These are phyloP conservation scores for Eutrema yunnanense DNA, from an alignment of 345 rosid species.

Conservation along the genomic window DNA sequence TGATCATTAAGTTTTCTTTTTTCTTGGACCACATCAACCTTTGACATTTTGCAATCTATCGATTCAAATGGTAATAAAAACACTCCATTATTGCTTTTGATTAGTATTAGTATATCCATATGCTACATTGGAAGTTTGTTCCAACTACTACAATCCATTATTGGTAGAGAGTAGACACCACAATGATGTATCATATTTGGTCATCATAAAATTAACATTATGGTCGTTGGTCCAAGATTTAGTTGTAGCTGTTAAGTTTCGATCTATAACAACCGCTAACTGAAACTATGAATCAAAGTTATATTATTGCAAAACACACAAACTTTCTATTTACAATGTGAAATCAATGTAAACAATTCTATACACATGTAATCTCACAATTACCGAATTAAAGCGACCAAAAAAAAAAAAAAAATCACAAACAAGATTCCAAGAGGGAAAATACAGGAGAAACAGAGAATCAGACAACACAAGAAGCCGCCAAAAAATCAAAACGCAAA, in stretches of 20 bases:
- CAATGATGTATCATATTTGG: background rate
- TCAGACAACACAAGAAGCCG: background rate
- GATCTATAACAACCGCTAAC: background rate
- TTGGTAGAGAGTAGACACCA: conserved; percentile 11
- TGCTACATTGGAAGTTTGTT: conserved; percentile 1
- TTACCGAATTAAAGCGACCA: background rate
- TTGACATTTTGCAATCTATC: background rate
- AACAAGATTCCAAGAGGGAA: background rate
- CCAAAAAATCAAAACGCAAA: background rate
- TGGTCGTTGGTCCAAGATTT: conserved; percentile 4
- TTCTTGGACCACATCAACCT: background rate
- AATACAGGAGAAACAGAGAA: conserved; percentile 2
- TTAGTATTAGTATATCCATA: background rate
- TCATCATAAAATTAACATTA: background rate
- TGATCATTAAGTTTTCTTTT: background rate
- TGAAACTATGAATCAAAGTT: too few species aligned
- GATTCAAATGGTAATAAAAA: background rate
- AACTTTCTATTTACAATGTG: conserved; percentile 12
- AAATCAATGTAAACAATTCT: conserved; percentile 7
- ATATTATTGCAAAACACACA: background rate
- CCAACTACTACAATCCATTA: conserved; percentile 15
- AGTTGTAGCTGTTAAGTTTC: background rate
- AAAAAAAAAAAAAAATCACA: background rate
- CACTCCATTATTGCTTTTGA: background rate
- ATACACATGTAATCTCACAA: conserved; percentile 15